Percentiles rank a stretch among this genome's conserved stretches.
Conservation (phyloP, 495 filamentous ascomycete species). For the Talaromyces liani region DNA sequence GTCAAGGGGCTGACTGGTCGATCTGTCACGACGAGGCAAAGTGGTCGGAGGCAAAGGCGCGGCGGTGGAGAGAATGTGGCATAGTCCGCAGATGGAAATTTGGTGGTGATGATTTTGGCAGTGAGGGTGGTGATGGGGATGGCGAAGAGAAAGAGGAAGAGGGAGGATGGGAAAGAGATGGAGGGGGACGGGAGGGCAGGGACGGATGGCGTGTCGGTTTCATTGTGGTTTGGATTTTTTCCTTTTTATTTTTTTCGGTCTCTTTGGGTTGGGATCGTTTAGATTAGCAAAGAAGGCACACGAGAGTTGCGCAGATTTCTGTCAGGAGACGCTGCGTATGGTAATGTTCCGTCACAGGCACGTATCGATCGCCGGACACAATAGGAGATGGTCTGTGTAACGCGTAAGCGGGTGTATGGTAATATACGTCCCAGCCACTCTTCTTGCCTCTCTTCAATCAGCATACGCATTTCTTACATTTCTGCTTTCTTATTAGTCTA, state of each 20-base stretch:
- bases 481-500: too few species aligned
- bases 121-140: slow-evolving; percentile 13
- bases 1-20: neutral
- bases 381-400: neutral
- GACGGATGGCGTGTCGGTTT: neutral
- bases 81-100: slow-evolving; percentile 18
- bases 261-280: neutral
- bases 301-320: neutral
- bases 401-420: neutral
- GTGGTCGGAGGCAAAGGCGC: slow-evolving; percentile 5
- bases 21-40: slow-evolving; percentile 4
- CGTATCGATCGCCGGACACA: neutral
- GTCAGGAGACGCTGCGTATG: neutral
- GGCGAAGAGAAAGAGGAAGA: slow-evolving; percentile 13
- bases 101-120: slow-evolving; percentile 12
- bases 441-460: neutral
- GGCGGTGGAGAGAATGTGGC: slow-evolving; percentile 19
- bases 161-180: slow-evolving; percentile 14
- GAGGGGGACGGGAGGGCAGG: slow-evolving; percentile 12
- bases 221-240: slow-evolving; percentile 2
- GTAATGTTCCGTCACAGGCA: neutral
- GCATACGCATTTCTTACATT: neutral
- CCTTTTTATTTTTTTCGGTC: neutral
- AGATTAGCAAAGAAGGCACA: neutral
- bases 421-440: neutral